phyloP scores from a whole-genome alignment of 2,329 filamentous ascomycete species.

The Fusarium globosum region DNA sequence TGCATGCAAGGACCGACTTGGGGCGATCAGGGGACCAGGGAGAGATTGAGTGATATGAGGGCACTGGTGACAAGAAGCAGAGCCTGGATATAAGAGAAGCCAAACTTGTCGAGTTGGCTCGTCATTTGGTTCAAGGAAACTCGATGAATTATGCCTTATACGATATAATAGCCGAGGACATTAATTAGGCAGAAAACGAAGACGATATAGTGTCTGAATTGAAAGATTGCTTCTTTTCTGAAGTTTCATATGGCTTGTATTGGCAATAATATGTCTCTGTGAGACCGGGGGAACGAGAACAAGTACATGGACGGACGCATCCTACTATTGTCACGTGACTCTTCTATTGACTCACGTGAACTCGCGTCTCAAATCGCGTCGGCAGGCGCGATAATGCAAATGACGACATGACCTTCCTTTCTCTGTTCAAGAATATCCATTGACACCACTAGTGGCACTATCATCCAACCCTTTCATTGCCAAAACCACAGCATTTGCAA shows the following conservation, averaged over 20 bases:
- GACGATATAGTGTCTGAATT: neutral
- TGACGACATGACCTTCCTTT: constrained; percentile 40
- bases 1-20: constrained; percentile 10
- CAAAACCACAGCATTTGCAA: neutral
- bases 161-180: neutral
- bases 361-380: constrained; percentile 41
- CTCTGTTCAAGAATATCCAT: neutral
- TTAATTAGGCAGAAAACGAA: neutral
- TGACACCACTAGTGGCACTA: neutral
- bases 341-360: constrained; percentile 39
- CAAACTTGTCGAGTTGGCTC: neutral
- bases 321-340: neutral
- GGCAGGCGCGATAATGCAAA: constrained; percentile 34
- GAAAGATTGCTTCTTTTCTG: neutral
- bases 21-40: neutral
- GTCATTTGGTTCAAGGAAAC: neutral
- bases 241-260: neutral
- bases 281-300: neutral
- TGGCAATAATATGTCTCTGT: neutral
- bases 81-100: neutral
- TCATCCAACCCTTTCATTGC: neutral
- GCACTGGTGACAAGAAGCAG: neutral
- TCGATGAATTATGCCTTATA: constrained; percentile 2
- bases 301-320: neutral
- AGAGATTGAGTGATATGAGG: neutral